A percentile compares a stretch with the other conserved stretches of the same genome.
These are phyloP conservation scores for Barnettozyma sucrosica DNA, from an alignment of 805 yeast species.

Conservation along the genomic window DNA sequence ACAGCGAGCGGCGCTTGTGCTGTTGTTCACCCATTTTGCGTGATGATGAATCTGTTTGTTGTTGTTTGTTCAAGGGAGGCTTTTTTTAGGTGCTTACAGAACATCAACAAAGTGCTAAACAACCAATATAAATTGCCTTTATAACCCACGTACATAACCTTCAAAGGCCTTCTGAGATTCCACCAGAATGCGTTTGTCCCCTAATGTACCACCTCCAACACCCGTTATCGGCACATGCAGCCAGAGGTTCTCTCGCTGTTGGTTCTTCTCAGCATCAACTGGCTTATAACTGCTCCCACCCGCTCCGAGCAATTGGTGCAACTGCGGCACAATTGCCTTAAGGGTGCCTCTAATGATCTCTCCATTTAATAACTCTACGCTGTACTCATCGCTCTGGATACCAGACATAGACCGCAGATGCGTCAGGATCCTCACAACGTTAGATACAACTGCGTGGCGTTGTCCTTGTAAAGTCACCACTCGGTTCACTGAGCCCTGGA, in stretches of 20 bases:
- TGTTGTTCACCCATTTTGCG: conserved; percentile 1
- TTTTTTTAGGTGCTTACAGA: neutral
- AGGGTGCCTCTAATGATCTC: neutral
- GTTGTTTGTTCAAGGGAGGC: neutral
- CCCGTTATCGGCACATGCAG: neutral
- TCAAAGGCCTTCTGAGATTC: neutral
- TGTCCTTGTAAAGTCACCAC: conserved; percentile 2
- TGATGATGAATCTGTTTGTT: neutral
- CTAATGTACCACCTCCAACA: conserved; percentile 6
- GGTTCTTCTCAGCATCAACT: neutral
- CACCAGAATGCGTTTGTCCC: neutral
- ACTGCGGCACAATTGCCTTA: neutral
- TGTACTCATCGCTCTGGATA: neutral
- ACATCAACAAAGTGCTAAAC: too few species aligned
- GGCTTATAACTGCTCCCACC: neutral
- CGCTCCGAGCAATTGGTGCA: neutral
- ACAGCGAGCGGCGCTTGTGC: conserved; percentile 21
- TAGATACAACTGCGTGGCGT: neutral
- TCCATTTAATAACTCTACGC: neutral
- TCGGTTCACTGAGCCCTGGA: conserved; percentile 6
- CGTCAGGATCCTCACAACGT: conserved; percentile 1
- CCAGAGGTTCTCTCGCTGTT: conserved; percentile 12
- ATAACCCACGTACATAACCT: neutral
- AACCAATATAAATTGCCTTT: neutral
- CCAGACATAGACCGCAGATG: neutral